Conservation (phyloP, 495 filamentous ascomycete genomes). For the Glarea lozoyensis region DNA sequence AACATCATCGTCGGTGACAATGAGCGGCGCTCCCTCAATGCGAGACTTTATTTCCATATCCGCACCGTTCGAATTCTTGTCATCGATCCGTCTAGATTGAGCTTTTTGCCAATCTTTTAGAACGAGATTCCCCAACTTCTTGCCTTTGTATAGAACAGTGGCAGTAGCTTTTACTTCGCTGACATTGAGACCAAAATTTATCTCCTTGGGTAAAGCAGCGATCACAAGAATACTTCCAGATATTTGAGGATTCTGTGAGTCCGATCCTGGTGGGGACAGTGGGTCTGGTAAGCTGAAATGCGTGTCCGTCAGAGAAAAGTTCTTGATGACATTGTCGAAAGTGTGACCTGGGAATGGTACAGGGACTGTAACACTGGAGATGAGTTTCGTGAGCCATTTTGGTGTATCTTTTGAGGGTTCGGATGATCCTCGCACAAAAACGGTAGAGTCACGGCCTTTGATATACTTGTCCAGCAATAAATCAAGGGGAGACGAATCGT, state of each 20-base stretch:
- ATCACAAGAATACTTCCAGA: conserved; percentile 74
- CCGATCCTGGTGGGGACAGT: conserved; percentile 64
- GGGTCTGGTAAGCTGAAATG: conserved; percentile 76
- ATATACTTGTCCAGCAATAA: conserved; percentile 74
- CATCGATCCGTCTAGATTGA: conserved; percentile 60
- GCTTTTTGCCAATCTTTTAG: conserved; percentile 76
- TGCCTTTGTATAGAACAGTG: conserved; percentile 65
- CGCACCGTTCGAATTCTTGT: conserved; percentile 36
- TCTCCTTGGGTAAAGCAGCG: conserved; percentile 68
- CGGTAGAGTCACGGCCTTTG: conserved; percentile 61
- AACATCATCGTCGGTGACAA: conserved; percentile 67
- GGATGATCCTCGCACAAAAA: conserved; percentile 72
- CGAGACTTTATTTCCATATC: conserved; percentile 60
- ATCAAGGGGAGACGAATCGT: conserved; percentile 74
- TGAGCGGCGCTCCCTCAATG: conserved; percentile 68
- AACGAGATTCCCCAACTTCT: conserved; percentile 69
- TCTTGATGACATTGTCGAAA: conserved; percentile 72
- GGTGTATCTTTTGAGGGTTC: conserved; percentile 58
- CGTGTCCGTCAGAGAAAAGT: conserved; percentile 76
- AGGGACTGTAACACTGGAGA: conserved; percentile 75
- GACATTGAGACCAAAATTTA: conserved; percentile 76
- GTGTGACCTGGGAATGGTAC: conserved; percentile 72
- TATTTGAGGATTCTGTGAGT: conserved; percentile 63
- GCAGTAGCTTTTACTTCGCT: conserved; percentile 63
- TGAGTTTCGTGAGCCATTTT: conserved; percentile 68